Evolutionary conservation across 305 asterid species (phyloP), one percentile per base, ranked within the genome.

Genomic region (Plantago lanceolata): DNA sequence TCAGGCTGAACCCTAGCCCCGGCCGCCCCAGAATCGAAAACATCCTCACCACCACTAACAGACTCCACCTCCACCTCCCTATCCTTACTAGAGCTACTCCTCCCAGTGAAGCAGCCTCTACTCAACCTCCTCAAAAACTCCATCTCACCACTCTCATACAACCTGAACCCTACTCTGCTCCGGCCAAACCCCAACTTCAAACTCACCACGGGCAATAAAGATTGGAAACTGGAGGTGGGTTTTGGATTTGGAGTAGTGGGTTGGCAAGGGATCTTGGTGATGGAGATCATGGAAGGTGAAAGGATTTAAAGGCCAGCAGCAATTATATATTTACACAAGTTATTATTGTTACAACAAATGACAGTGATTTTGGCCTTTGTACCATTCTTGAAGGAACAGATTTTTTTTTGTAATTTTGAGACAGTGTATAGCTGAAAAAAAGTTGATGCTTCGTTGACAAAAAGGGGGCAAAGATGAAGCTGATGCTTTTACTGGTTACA

Each of bases 41-140:
- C 77, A 62, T 86, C 95, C 70, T 84, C 89, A 50, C 96, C 96
- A 54, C 87, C 91, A 74, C 59, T 70, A 33, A 74, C 83, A 4
- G 81, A 76, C 74, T 82, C 84, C 26, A 83, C 65, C 67, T 89
- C 87, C 63, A 84, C 83, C 67, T 77, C 74, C 73, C 70, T 75
- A 29, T 76, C 89, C 71, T 79, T 79, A 63, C 67, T 71, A 13
- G 78, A 66, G 48, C 66, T 56, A 51, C 66, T 56, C 49, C 78
- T 48, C 57, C 77, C 84, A 57, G 33, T 68, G 59, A 86, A 84
- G 78, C 94, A 89, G 48, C 88, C 86, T 71, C 75, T 68, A 6
- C 86, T 75, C 64, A 89, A 53, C 54, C 76, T 81, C 54, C 71
- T 84, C 15, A 82, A 9, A 31, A 73, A 75, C 49, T 81, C 84